Percentiles rank a stretch among this genome's conserved stretches.
Evolutionary conservation across 371 early-diverging fungal genomes (phyloP).

Genomic region (Zopfochytrium polystomum): DNA sequence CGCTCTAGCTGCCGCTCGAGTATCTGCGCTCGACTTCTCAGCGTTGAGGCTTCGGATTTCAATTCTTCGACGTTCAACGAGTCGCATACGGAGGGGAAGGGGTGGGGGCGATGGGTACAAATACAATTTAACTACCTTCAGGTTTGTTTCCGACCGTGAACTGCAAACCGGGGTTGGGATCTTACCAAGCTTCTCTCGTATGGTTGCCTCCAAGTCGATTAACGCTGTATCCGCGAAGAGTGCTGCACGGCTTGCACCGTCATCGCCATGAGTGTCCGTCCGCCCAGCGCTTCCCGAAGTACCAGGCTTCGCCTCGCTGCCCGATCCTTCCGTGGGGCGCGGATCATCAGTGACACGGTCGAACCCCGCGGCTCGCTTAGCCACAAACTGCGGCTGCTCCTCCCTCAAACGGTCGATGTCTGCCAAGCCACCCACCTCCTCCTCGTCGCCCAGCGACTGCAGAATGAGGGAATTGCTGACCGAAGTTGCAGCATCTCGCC

Average conservation of each 20-base stretch:
- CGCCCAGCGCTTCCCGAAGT: background rate
- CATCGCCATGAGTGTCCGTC: background rate
- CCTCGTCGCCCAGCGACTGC: too few relatives aligned
- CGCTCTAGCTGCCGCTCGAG: conserved; percentile 35
- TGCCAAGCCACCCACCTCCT: too few relatives aligned
- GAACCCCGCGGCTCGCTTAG: background rate
- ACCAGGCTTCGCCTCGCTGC: background rate
- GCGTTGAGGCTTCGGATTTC: background rate
- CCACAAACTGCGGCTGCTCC: background rate
- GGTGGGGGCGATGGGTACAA: background rate
- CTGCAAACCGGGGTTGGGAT: background rate
- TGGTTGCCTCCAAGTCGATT: conserved; percentile 1
- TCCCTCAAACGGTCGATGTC: too few relatives aligned
- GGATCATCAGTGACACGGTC: background rate
- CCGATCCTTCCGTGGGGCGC: background rate
- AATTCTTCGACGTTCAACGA: conserved; percentile 7
- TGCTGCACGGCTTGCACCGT: too few relatives aligned
- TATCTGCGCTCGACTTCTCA: conserved; percentile 20
- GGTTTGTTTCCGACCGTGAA: background rate
- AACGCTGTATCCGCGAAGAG: too few relatives aligned
- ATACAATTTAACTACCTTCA: background rate
- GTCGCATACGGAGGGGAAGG: background rate
- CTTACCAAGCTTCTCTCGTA: background rate
- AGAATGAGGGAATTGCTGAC: too few relatives aligned
- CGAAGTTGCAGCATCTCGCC: too few relatives aligned